Evolutionary conservation across 1,284 basidiomycete species (phyloP).

Genomic region (Cryptococcus sp.): DNA sequence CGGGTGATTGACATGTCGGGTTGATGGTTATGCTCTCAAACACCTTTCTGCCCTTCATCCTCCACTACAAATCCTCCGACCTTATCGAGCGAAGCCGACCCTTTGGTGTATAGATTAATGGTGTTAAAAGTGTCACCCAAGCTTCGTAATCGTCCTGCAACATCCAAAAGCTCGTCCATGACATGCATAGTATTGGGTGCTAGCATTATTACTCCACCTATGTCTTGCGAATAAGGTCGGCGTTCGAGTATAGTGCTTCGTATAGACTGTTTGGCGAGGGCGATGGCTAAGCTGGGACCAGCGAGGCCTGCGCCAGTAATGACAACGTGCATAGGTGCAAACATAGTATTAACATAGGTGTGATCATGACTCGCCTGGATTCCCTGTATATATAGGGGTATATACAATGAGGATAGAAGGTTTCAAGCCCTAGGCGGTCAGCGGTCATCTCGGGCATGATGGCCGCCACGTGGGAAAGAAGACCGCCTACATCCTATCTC

Average conservation of each 20-base stretch:
- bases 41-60: too few species aligned
- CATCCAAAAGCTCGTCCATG: constrained; percentile 13
- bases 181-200: constrained; percentile 15
- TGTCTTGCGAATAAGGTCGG: constrained; percentile 1
- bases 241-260: constrained; percentile 20
- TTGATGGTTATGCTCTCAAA: too few species aligned
- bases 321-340: too few species aligned
- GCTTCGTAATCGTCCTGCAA: constrained; percentile 4
- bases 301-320: constrained; percentile 22
- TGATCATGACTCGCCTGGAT: too few species aligned
- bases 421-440: too few species aligned
- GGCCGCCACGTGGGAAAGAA: too few species aligned
- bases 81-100: background rate
- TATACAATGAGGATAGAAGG: too few species aligned
- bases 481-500: too few species aligned
- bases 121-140: background rate
- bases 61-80: background rate
- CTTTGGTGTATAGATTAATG: background rate
- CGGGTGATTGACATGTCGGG: too few species aligned
- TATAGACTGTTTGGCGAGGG: constrained; percentile 15
- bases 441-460: too few species aligned
- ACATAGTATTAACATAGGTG: too few species aligned
- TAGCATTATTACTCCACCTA: constrained; percentile 21
- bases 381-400: too few species aligned
- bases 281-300: constrained; percentile 21